Evolutionary conservation across 805 yeast species (phyloP), one percentile per base, ranked within the genome.

Genomic region (Zygotorulaspora danielsina): DNA sequence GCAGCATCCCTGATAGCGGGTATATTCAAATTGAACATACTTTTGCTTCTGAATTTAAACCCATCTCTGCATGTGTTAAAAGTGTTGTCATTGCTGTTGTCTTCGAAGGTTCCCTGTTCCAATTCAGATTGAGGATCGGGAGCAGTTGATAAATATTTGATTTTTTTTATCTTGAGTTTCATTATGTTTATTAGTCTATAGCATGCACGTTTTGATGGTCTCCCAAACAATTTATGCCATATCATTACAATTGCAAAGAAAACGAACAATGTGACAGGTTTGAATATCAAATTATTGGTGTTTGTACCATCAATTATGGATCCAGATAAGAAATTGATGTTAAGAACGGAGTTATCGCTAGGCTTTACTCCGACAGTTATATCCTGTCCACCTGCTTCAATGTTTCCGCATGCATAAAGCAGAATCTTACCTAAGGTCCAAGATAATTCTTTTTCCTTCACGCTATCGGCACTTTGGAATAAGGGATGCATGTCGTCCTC

Each of bases 401-500:
- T 70, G 46, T 78, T 79, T 11, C 89, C 76, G 0, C 95, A 79
- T 0, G 96, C 96, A 59, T 79, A 85, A 9, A 90, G 60, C 3
- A 93, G 58, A 19, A 89, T 87, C 54, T 84, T 81, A 4, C 98
- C 99, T 24, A 93, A 59, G 0, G 97, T 90, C 99, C 99, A 93
- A 0, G 96, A 84, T 12, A 93, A 67, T 50, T 93, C 98, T 4
- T 79, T 76, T 2, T 94, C 96, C 43, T 85, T 74, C 21, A 93
- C 77, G 12, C 79, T 72, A 39, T 81, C 80, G 0, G 93, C 88
- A 44, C 94, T 82, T 61, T 83, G 87, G 63, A 93, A 88, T 0
- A 89, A 81, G 25, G 81, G 70, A 54, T 71, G 66, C 40, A 61
- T 45, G 6, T 49, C 50, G 12, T 54, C 57, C 3, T 48, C 53